These are phyloP conservation scores for Chalciporus piperatus DNA, from an alignment of 768 basidiomycete genomes.

Conservation along the genomic window DNA sequence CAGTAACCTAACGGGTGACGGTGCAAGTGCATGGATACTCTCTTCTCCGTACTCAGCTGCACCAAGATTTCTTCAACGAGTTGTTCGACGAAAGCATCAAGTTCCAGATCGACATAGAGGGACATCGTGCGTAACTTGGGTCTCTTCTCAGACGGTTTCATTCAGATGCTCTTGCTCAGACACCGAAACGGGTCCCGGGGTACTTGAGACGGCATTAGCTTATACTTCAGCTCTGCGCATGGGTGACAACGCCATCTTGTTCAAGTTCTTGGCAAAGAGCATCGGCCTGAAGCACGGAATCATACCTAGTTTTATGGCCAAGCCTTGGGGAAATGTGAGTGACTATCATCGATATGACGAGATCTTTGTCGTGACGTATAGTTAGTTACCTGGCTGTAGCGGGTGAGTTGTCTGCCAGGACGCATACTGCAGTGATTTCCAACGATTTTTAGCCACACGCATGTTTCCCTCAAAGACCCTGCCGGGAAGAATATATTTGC, in stretches of 20 bases:
- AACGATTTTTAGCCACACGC: conserved; percentile 64
- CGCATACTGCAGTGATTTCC: conserved; percentile 11
- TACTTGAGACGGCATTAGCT: conserved; percentile 82
- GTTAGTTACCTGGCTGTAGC: conserved; percentile 89
- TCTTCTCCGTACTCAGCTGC: conserved; percentile 84
- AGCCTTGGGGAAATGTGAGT: conserved; percentile 89
- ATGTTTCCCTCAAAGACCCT: conserved; percentile 77
- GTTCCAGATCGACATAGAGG: conserved; percentile 83
- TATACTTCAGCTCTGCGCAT: conserved; percentile 77
- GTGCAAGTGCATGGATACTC: conserved; percentile 93
- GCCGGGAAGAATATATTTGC: conserved; percentile 81
- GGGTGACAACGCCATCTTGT: conserved; percentile 90
- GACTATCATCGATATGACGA: neutral
- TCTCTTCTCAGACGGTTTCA: neutral
- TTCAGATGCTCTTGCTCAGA: conserved; percentile 41
- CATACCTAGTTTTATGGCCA: conserved; percentile 97
- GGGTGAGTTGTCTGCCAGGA: conserved; percentile 50
- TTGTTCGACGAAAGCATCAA: conserved; percentile 71
- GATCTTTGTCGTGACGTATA: conserved; percentile 3
- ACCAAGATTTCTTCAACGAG: conserved; percentile 85
- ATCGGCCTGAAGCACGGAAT: conserved; percentile 86
- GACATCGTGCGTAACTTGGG: conserved; percentile 59
- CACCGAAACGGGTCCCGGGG: conserved; percentile 91
- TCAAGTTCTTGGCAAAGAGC: conserved; percentile 91
- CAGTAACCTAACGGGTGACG: neutral